Base-by-base conservation (phyloP, 768 basidiomycete genomes). In the Tricholoma terreum region DNA sequence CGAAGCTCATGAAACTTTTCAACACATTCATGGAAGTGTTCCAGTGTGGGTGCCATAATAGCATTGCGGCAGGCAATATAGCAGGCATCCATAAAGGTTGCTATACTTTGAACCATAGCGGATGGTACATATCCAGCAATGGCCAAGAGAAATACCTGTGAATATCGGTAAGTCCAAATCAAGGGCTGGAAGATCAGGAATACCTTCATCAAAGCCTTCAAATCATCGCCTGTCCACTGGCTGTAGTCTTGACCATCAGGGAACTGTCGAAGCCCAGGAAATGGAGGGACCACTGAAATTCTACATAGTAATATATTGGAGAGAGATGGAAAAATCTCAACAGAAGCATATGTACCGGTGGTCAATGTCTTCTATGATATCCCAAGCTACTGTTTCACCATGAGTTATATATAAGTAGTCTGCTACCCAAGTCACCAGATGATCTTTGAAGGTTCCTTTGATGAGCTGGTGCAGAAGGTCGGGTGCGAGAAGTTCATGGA, bases 121-220 rank as follows among this genome's bases (percentile, higher is more conserved):
- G 40, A 33, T 2, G 63, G 60, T 0, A 64, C 45, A 53, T 66
- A 50, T 15, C 66, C 69, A 17, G 57, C 62, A 61, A 71, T 69
- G 0, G 67, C 69, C 1, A 61, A 52, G 46, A 70, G n/a, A 46
- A 66, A 69, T 4, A 70, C 67, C 67, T 70, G 38, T 38, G 27
- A 15, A 31, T 7, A 22, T 33, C 31, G 5, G 31, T 50, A 24
- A 12, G 43, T 50, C 49, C 11, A 38, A 14, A 15, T 52, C 52
- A 50, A 52, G 11, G 34, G 30, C 11, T 9, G 17, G 4, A 38
- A 52, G n/a, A n/a, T 17, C 15, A 38, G 49, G 27, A 33, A 17
- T 50, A 52, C 51, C 51, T 52, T 52, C 51, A 52, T 52, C 21
- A 55, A 31, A 15, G 54, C 54, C 19, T 55, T 55, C 12, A 42